These are phyloP conservation scores for Pythium myriotylum DNA, from an alignment of 352 stramenopile genomes.

Conservation along the genomic window DNA sequence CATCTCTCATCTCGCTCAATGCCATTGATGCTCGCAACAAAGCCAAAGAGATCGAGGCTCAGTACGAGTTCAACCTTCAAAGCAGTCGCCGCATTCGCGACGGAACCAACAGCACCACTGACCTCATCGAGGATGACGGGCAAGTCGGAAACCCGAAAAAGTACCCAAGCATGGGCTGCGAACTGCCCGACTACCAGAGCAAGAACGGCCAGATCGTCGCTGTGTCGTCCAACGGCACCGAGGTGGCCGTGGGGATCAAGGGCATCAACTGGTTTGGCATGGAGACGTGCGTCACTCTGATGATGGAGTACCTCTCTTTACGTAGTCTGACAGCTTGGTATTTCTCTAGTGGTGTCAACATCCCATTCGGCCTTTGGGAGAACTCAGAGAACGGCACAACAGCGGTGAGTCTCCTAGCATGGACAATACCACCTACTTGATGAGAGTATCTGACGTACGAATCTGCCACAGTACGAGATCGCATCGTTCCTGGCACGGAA, in stretches of 20 bases:
- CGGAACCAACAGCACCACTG: conserved; percentile 38
- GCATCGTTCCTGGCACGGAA: conserved; percentile 69
- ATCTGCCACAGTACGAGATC: conserved; percentile 54
- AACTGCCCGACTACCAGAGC: conserved; percentile 77
- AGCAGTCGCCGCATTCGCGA: conserved; percentile 35
- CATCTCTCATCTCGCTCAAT: conserved; percentile 48
- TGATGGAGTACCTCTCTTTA: too few relatives aligned
- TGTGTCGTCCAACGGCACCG: conserved; percentile 54
- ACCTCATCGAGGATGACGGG: conserved; percentile 53
- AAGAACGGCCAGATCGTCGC: conserved; percentile 53
- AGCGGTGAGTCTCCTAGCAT: conserved; percentile 1
- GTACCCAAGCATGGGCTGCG: conserved; percentile 53
- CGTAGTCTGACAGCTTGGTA: too few relatives aligned
- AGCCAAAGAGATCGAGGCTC: conserved; percentile 6
- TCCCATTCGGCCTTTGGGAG: conserved; percentile 9
- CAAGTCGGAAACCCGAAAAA: conserved; percentile 66
- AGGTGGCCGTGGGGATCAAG: conserved; percentile 72
- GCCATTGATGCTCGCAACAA: conserved; percentile 41
- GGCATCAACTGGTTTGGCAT: conserved; percentile 83
- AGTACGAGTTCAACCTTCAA: conserved; percentile 21
- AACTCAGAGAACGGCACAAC: conserved; percentile 9
- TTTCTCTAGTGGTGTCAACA: not conserved
- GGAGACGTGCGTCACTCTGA: conserved; percentile 41
- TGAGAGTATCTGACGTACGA: too few relatives aligned
- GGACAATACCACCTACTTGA: too few relatives aligned